These are phyloP conservation scores for Fusarium veterinarium DNA, from an alignment of 2,329 filamentous ascomycete species.

Conservation along the genomic window DNA sequence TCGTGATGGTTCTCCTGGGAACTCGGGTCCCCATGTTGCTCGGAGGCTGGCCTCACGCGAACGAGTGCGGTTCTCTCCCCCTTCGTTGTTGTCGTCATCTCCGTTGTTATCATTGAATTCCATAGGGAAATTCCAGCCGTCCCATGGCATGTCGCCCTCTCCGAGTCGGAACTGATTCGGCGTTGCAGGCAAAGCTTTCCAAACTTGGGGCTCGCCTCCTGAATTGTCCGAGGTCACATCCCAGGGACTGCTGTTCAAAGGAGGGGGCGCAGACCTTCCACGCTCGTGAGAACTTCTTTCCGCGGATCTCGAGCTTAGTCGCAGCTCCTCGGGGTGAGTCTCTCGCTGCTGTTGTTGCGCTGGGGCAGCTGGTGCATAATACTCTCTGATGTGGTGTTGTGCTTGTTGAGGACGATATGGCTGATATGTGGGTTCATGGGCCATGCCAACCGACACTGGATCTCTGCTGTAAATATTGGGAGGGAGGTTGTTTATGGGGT, in stretches of 20 bases:
- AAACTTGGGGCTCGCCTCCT: slow-evolving; percentile 43
- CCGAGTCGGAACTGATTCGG: slow-evolving; percentile 54
- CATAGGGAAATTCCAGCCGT: slow-evolving; percentile 45
- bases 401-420: slow-evolving; percentile 24
- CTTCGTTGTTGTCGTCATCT: slow-evolving; percentile 3
- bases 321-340: slow-evolving; percentile 1
- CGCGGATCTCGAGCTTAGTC: slow-evolving; percentile 36
- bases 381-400: slow-evolving; percentile 24
- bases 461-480: slow-evolving; percentile 21
- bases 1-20: slow-evolving; percentile 16
- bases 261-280: slow-evolving; percentile 62
- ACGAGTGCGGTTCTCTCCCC: not conserved
- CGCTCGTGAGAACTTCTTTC: slow-evolving; percentile 54
- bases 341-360: slow-evolving; percentile 1
- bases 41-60: slow-evolving; percentile 28
- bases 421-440: slow-evolving; percentile 13
- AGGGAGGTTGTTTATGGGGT: not conserved
- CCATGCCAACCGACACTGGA: not conserved
- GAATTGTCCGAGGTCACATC: slow-evolving; percentile 49
- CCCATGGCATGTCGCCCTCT: slow-evolving; percentile 62
- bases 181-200: slow-evolving; percentile 58
- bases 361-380: slow-evolving; percentile 22
- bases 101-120: slow-evolving; percentile 33
- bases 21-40: slow-evolving; percentile 36
- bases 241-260: slow-evolving; percentile 61